phyloP scores from a whole-genome alignment of 441 rosid species.

The Jatropha multifida region DNA sequence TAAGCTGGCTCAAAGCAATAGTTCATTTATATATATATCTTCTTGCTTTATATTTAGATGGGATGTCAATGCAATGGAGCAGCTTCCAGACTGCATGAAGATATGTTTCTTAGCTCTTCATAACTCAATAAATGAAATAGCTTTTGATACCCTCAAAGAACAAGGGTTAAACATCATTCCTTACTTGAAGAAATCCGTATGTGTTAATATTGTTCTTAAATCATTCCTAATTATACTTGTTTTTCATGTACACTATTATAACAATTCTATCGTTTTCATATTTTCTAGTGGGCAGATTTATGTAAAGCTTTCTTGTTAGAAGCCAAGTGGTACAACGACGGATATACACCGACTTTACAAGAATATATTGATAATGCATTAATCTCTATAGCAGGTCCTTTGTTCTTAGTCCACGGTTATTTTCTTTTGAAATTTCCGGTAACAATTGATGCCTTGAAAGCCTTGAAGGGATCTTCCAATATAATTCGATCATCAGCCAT shows the following conservation, averaged over 20 bases:
- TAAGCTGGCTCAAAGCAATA: too few species aligned
- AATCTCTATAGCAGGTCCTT: not conserved
- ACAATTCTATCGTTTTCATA: too few species aligned
- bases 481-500: not conserved
- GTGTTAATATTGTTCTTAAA: not conserved
- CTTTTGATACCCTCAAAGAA: not conserved
- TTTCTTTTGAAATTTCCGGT: not conserved
- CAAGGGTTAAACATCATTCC: not conserved
- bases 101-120: not conserved
- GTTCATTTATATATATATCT: too few species aligned
- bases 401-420: not conserved
- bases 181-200: not conserved
- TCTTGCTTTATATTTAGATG: not conserved
- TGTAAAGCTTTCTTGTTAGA: not conserved
- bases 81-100: not conserved
- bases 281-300: not conserved
- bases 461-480: not conserved
- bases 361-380: not conserved
- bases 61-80: not conserved
- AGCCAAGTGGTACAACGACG: not conserved
- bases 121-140: not conserved
- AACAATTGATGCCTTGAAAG: not conserved
- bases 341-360: not conserved
- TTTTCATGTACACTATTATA: too few species aligned
- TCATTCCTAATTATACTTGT: too few species aligned